A percentile compares a stretch with the other conserved stretches of the same genome.
phyloP scores from a whole-genome alignment of 1,139 yeast species.

The Cylindricascospora bacillispora region DNA sequence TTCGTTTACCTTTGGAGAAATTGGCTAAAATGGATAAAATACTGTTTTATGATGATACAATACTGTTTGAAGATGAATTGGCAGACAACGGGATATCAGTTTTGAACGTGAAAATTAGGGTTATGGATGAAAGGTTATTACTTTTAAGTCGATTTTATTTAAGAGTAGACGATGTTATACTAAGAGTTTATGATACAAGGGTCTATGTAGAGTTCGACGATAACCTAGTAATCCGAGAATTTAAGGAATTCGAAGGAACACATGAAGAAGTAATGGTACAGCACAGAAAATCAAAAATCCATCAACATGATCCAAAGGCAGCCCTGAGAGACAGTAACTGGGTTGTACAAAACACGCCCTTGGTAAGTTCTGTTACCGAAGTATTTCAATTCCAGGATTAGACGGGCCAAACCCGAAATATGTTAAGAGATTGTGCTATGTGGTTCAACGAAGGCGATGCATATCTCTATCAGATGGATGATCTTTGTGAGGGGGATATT shows the following conservation, averaged over 20 bases:
- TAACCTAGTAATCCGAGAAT: conserved; percentile 57
- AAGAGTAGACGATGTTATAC: conserved; percentile 79
- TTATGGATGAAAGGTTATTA: conserved; percentile 72
- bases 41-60: conserved; percentile 75
- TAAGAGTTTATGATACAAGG: conserved; percentile 76
- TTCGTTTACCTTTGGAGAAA: conserved; percentile 53
- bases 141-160: conserved; percentile 66
- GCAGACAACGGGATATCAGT: conserved; percentile 92
- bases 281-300: conserved; percentile 17
- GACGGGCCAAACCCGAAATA: no score
- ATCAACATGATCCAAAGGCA: conserved; percentile 57
- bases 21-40: conserved; percentile 74
- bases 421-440: no score
- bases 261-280: conserved; percentile 44
- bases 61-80: conserved; percentile 83
- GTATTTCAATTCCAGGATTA: conserved; percentile 13
- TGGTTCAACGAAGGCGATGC: no score
- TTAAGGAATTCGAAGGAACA: conserved; percentile 57
- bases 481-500: no score
- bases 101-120: conserved; percentile 67
- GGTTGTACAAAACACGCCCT: conserved; percentile 54
- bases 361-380: conserved; percentile 26
- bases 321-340: conserved; percentile 70
- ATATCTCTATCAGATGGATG: no score
- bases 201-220: conserved; percentile 67